Base-by-base conservation (phyloP, 305 asterid species). In the Fraxinus albicans region DNA sequence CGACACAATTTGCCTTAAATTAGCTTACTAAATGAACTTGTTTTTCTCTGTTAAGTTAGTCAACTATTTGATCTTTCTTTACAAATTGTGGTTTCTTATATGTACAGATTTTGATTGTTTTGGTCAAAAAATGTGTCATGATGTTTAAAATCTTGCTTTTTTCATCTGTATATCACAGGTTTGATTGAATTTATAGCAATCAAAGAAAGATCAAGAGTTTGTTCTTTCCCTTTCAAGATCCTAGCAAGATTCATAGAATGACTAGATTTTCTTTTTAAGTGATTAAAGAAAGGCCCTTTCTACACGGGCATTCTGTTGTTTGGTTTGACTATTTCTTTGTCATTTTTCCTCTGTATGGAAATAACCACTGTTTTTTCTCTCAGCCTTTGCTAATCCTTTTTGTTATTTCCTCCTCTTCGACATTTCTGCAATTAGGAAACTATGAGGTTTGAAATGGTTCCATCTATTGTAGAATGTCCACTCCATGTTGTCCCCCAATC, bases 371-470 rank as follows among this genome's bases (percentile, higher is more conserved):
- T 44, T 8, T 36, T 9, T 44, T 63, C 60, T 84, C 82, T 35
- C 82, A 38, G 82, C 88, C 85, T 78, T 70, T 82, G 85, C 73
- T 79, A 70, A 74, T 78, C 55, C 86, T 78, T 77, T 73, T 81
- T 73, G 72, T 67, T 70, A 80, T 42, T 60, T 82, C 65, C 36
- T 77, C 79, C 47, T 36, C 67, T 78, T 29, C 70, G 65, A 65
- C 83, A 44, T 78, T 76, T 84, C 79, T 82, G 84, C 80, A 83
- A 80, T 79, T 83, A 70, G 80, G 85, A 80, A 77, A 85, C 67
- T 73, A 89, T 89, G 95, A 88, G 85, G 82, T 89, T 91, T 44
- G 86, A 86, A 78, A 87, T 87, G 79, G 85, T 85, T 83, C 82
- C 91, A 38, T 76, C 84, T 74, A 53, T 65, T 83, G 81, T 85